Conservation (phyloP, 768 basidiomycete species). For the Pholiota molesta region DNA sequence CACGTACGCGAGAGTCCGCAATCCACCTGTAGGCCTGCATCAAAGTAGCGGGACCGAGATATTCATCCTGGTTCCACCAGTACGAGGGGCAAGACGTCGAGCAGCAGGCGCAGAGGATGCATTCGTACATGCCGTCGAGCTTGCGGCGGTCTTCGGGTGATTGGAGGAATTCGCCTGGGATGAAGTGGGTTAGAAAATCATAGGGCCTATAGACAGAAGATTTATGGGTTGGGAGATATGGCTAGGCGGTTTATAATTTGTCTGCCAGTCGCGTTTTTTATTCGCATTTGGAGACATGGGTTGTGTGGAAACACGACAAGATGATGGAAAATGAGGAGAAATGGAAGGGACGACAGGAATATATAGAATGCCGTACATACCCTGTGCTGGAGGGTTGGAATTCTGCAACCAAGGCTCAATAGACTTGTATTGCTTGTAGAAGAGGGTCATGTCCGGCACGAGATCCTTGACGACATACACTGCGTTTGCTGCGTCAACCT, state of each 20-base stretch:
- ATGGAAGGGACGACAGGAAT: background rate
- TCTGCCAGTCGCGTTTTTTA: too few species aligned
- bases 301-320: background rate
- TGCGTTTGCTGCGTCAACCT: constrained; percentile 29
- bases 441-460: constrained; percentile 87
- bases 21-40: constrained; percentile 99
- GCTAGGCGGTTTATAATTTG: too few species aligned
- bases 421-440: constrained; percentile 99
- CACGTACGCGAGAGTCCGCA: constrained; percentile 85
- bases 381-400: constrained; percentile 82
- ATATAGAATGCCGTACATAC: constrained; percentile 21
- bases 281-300: background rate
- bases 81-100: constrained; percentile 97
- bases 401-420: constrained; percentile 97
- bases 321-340: background rate
- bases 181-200: background rate
- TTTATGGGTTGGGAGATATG: too few species aligned
- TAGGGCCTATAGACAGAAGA: too few species aligned
- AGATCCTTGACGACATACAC: constrained; percentile 99
- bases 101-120: constrained; percentile 96
- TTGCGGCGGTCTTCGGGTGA: constrained; percentile 91
- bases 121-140: constrained; percentile 97
- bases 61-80: constrained; percentile 99
- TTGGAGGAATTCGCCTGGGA: constrained; percentile 81
- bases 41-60: constrained; percentile 94